Evolutionary conservation across 371 early-diverging fungal species (phyloP).

Genomic region (Mucor indicus): DNA sequence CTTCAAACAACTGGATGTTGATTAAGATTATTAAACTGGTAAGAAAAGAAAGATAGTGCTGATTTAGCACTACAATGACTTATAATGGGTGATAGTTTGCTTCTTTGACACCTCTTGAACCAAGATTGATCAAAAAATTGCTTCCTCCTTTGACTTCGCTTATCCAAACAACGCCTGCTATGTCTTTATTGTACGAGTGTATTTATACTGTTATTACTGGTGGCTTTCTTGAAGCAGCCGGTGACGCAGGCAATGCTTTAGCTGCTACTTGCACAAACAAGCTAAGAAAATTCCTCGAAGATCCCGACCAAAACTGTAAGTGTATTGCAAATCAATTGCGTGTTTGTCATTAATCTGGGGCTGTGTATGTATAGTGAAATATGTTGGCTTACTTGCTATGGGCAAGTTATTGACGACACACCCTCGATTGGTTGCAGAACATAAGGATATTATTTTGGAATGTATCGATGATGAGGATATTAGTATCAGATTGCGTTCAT

Average conservation of each 20-base stretch:
- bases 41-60: conserved; percentile 13
- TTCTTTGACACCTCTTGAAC: conserved; percentile 88
- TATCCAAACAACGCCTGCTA: conserved; percentile 87
- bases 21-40: conserved; percentile 97
- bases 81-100: conserved; percentile 66
- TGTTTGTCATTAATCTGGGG: neutral
- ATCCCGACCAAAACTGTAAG: conserved; percentile 90
- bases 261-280: conserved; percentile 87
- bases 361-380: conserved; percentile 67
- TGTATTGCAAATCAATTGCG: neutral
- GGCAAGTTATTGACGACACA: conserved; percentile 76
- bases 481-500: conserved; percentile 83
- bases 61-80: neutral
- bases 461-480: conserved; percentile 92
- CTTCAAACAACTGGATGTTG: conserved; percentile 95
- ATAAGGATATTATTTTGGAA: conserved; percentile 79
- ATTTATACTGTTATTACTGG: conserved; percentile 91
- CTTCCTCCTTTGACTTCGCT: conserved; percentile 79
- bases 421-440: conserved; percentile 81
- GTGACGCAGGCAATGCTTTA: conserved; percentile 63
- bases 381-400: conserved; percentile 87
- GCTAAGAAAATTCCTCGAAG: conserved; percentile 80
- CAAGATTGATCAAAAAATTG: conserved; percentile 88
- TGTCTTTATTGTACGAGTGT: conserved; percentile 94
- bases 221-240: conserved; percentile 74